Evolutionary conservation across 148 eudicot genomes (phyloP).

Genomic region (Chenopodium berlandieri): DNA sequence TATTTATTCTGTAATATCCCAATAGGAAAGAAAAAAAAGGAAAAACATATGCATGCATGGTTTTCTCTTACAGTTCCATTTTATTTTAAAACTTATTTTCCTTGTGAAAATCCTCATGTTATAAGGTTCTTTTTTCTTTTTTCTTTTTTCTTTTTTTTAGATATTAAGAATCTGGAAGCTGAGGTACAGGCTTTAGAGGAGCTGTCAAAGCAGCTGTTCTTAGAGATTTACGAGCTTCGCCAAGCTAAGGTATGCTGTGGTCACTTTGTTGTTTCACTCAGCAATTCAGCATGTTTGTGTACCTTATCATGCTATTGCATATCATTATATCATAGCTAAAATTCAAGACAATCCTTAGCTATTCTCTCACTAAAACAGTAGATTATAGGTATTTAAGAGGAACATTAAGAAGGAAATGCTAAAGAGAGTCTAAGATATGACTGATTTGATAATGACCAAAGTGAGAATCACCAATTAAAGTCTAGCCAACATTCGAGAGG

Average conservation of each 20-base stretch:
- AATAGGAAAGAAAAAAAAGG: background rate
- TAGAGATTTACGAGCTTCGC: constrained; percentile 96
- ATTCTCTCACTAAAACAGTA: too few species aligned
- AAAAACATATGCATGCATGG: background rate
- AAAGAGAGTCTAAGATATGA: too few species aligned
- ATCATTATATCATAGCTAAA: background rate
- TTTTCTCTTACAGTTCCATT: background rate
- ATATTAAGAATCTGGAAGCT: constrained; percentile 77
- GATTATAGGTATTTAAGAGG: too few species aligned
- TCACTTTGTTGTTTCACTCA: background rate
- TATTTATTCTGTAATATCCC: background rate
- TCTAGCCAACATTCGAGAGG: too few species aligned
- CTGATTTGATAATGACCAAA: too few species aligned
- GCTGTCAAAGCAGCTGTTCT: constrained; percentile 88
- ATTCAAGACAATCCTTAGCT: too few species aligned
- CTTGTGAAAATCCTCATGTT: background rate
- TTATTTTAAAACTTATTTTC: constrained; percentile 5
- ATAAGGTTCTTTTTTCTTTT: background rate
- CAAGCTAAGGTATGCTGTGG: constrained; percentile 77
- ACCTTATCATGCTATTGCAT: background rate
- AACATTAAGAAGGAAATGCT: too few species aligned
- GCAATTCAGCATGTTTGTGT: background rate
- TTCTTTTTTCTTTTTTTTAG: constrained; percentile 21
- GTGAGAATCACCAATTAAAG: too few species aligned
- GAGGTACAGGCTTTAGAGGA: constrained; percentile 96